These are phyloP conservation scores for Emericellopsis terricola DNA, from an alignment of 495 filamentous ascomycete species.

Conservation along the genomic window DNA sequence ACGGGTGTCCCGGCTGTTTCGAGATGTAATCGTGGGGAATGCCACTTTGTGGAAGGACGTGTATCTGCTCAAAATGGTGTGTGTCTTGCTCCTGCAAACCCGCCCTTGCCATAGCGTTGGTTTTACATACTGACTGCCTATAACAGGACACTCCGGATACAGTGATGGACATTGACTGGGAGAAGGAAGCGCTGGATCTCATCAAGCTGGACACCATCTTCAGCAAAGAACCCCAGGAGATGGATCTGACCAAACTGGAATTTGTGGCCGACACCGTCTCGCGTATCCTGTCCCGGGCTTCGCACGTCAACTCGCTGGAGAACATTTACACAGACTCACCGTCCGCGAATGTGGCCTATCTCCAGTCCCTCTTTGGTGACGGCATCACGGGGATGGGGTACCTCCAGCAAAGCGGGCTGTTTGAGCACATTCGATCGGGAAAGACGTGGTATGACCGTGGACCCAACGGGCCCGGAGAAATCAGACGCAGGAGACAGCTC, in stretches of 20 bases:
- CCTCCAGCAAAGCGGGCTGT: slow-evolving; percentile 34
- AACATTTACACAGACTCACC: slow-evolving; percentile 9
- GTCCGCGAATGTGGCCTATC: slow-evolving; percentile 29
- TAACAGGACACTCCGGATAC: slow-evolving; percentile 22
- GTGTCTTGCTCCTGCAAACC: background rate
- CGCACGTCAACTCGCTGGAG: slow-evolving; percentile 6
- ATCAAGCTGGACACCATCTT: slow-evolving; percentile 27
- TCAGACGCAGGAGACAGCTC: slow-evolving; percentile 16
- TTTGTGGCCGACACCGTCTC: slow-evolving; percentile 20
- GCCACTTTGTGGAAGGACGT: slow-evolving; percentile 29
- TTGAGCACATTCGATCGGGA: slow-evolving; percentile 19
- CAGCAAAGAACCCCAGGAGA: too few species aligned
- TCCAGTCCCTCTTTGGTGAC: slow-evolving; percentile 20
- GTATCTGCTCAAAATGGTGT: slow-evolving; percentile 28
- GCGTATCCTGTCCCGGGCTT: slow-evolving; percentile 16
- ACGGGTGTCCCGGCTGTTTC: slow-evolving; percentile 26
- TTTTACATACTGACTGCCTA: too few species aligned
- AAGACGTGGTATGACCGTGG: too few species aligned
- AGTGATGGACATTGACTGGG: slow-evolving; percentile 26
- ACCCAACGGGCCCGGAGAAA: slow-evolving; percentile 5
- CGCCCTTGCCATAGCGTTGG: too few species aligned
- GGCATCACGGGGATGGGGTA: slow-evolving; percentile 24
- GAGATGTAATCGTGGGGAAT: slow-evolving; percentile 31
- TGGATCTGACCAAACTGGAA: too few species aligned
- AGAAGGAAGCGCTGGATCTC: slow-evolving; percentile 25